Base-by-base conservation (phyloP, 2,329 filamentous ascomycete species). In the Dryadomyces quercivorus region DNA sequence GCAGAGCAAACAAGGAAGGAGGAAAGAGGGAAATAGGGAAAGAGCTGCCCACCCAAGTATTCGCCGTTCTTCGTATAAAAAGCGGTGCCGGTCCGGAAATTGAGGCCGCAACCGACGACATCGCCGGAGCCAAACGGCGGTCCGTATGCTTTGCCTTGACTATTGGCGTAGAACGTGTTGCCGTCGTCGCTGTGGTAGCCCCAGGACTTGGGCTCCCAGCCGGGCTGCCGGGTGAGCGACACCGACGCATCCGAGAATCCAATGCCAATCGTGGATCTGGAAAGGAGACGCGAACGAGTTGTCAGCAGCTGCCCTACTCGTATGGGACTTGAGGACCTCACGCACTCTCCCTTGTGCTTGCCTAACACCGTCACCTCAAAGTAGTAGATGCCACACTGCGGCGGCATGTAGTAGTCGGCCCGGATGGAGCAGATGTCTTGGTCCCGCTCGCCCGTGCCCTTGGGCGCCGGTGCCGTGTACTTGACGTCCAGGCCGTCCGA, bases 381-480 rank as follows among this genome's bases (percentile, higher is more conserved):
- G 67, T 98, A 98, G 68, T 95, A 98, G 57, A 98, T 85, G 2
- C 93, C 93, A 61, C 88, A 93, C 64, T 95, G 86, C 40, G 82
- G 77, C 4, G 93, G 90, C 82, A 97, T 96, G 50, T 84, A 80
- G 66, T 90, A 76, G 67, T 98, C 86, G 31, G 91, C 81, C 55
- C 93, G 82, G 56, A 95, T 82, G 13, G 88, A 81, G 40, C 83
- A 89, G 18, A 89, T 88, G 66, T 97, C 93, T 63, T 86, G 74
- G 8, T 84, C 80, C 51, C 75, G 72, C 51, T 81, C 76, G 55
- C 67, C 66, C 20, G 72, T 64, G 22, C 67, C 70, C 62, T 75
- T 77, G 1, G 69, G 62, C 0, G 74, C 73, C 1, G 69, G 62
- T 0, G 74, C 73, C 1, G 69, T 69, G 61, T 78, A 80, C 62